These are phyloP conservation scores for Blastomyces parvus DNA, from an alignment of 2,329 filamentous ascomycete species.

Conservation along the genomic window DNA sequence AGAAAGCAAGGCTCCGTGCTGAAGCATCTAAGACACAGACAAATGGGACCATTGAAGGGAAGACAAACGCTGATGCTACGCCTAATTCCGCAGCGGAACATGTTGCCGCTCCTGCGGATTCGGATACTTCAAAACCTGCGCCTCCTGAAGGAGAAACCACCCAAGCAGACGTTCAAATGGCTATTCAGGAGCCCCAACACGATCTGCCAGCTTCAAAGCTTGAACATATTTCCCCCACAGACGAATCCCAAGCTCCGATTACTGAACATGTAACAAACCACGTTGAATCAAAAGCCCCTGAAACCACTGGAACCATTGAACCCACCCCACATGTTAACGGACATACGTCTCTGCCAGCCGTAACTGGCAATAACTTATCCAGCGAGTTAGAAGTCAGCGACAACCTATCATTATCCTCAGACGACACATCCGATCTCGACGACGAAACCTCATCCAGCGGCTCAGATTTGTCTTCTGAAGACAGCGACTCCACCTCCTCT, in stretches of 20 bases:
- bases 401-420: not conserved
- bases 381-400: not conserved
- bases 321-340: not conserved
- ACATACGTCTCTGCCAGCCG: not conserved
- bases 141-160: not conserved
- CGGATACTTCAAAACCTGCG: not conserved
- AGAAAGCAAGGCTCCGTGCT: slow-evolving; percentile 29
- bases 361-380: not conserved
- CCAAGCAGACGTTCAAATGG: not conserved
- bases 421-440: slow-evolving; percentile 11
- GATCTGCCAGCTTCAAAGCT: not conserved
- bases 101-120: not conserved
- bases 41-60: slow-evolving; percentile 3
- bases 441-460: slow-evolving; percentile 35
- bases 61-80: not conserved
- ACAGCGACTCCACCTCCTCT: slow-evolving; percentile 15
- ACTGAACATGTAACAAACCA: not conserved
- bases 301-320: not conserved
- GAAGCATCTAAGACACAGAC: slow-evolving; percentile 17
- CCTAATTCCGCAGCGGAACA: not conserved
- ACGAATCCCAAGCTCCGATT: not conserved
- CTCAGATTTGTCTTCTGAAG: slow-evolving; percentile 22
- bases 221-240: not conserved
- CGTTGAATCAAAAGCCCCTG: not conserved
- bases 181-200: not conserved